phyloP scores from a whole-genome alignment of 2,329 filamentous ascomycete species.

The Pseudogymnoascus sp. region DNA sequence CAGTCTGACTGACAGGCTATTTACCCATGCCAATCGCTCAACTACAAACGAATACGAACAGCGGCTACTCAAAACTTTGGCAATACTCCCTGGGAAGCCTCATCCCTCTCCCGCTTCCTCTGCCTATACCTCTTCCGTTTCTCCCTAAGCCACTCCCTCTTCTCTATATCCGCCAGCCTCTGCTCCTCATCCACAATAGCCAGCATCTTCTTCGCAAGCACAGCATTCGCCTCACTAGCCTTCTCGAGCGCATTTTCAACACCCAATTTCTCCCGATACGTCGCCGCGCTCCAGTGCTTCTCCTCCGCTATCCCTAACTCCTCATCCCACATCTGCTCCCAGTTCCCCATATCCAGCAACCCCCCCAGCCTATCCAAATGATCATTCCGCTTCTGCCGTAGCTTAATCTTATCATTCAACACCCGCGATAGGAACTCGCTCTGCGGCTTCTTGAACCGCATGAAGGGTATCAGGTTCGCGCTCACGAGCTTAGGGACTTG shows the following conservation, averaged over 20 bases:
- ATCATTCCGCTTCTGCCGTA: conserved; percentile 39
- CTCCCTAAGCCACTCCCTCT: conserved; percentile 23
- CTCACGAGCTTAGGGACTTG: conserved; percentile 54
- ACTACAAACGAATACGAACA: background rate
- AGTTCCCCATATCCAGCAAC: conserved; percentile 30
- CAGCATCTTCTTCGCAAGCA: conserved; percentile 38
- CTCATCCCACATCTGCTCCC: conserved; percentile 46
- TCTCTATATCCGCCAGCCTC: conserved; percentile 33
- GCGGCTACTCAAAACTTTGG: background rate
- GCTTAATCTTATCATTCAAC: conserved; percentile 45
- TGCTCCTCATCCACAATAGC: conserved; percentile 43
- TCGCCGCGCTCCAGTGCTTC: conserved; percentile 2
- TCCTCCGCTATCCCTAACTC: conserved; percentile 13
- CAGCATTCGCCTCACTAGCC: conserved; percentile 26
- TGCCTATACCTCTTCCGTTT: conserved; percentile 2
- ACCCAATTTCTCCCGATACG: conserved; percentile 6
- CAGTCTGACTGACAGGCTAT: background rate
- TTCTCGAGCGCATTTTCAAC: conserved; percentile 14
- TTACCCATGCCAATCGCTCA: background rate
- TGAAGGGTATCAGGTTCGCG: conserved; percentile 53
- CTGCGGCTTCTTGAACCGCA: conserved; percentile 63
- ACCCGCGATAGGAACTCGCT: conserved; percentile 51
- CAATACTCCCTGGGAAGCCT: background rate
- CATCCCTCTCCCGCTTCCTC: background rate
- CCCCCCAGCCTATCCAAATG: conserved; percentile 34